phyloP scores from a whole-genome alignment of 768 basidiomycete genomes.

The Lentinula edodes region DNA sequence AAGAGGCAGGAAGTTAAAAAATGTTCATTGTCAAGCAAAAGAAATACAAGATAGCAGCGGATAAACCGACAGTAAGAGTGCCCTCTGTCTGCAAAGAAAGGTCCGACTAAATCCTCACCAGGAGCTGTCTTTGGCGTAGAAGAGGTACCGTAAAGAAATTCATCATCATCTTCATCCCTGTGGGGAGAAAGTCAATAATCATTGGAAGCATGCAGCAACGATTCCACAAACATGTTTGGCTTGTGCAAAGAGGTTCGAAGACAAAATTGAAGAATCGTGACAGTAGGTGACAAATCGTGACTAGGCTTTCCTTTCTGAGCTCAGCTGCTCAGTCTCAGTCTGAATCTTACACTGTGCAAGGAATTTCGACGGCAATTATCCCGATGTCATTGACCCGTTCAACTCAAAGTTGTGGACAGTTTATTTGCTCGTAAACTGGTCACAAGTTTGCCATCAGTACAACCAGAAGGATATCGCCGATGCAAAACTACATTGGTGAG shows the following conservation, averaged over 20 bases:
- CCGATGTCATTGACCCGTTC: no score
- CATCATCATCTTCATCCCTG: slow-evolving; percentile 73
- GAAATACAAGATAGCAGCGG: slow-evolving; percentile 17
- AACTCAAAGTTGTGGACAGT: no score
- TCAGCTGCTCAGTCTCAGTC: no score
- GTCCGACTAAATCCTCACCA: slow-evolving; percentile 39
- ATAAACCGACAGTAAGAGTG: slow-evolving; percentile 26
- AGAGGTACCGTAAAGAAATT: slow-evolving; percentile 68
- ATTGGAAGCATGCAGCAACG: background rate
- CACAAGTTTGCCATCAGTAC: no score
- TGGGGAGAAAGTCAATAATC: background rate
- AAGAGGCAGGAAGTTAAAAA: slow-evolving; percentile 17
- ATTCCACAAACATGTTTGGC: background rate
- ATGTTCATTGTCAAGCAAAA: slow-evolving; percentile 32
- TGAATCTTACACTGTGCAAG: no score
- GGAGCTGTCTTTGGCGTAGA: slow-evolving; percentile 27
- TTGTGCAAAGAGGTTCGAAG: background rate
- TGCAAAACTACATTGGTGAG: no score
- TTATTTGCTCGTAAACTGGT: no score
- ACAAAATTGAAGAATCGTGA: no score
- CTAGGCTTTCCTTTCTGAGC: no score
- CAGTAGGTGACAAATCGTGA: no score
- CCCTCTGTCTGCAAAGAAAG: slow-evolving; percentile 10
- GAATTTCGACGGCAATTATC: no score
- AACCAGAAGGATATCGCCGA: no score